phyloP scores from a whole-genome alignment of 169 alveolate genomes.

The Plasmodium vivax region DNA sequence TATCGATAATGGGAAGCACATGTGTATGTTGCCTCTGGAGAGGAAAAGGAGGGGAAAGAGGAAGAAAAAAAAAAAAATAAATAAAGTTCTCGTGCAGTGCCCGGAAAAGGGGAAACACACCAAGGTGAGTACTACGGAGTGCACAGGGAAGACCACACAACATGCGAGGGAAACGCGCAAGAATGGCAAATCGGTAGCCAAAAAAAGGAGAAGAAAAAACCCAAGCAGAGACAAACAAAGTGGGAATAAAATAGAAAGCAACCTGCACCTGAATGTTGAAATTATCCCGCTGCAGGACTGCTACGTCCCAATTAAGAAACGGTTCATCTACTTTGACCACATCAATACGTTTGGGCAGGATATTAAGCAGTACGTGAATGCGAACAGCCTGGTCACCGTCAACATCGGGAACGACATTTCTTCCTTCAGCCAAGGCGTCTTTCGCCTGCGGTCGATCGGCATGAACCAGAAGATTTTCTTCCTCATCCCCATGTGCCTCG shows the following conservation, averaged over 20 bases:
- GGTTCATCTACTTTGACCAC: slow-evolving; percentile 94
- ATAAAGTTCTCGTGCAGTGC: neutral
- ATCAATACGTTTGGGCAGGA: slow-evolving; percentile 94
- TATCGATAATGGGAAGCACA: slow-evolving; percentile 75
- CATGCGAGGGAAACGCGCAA: neutral
- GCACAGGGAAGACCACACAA: slow-evolving; percentile 10
- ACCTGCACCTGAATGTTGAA: slow-evolving; percentile 78
- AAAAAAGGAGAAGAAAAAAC: neutral
- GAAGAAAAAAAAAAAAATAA: neutral
- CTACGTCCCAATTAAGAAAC: slow-evolving; percentile 87
- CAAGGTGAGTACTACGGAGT: slow-evolving; percentile 28
- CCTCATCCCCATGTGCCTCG: slow-evolving; percentile 85
- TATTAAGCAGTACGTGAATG: slow-evolving; percentile 91
- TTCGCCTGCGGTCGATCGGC: slow-evolving; percentile 91
- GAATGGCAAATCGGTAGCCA: neutral
- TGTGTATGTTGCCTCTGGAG: slow-evolving; percentile 74
- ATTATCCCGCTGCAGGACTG: slow-evolving; percentile 88
- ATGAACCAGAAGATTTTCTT: slow-evolving; percentile 87
- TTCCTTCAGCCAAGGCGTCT: slow-evolving; percentile 93
- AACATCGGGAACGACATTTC: slow-evolving; percentile 90
- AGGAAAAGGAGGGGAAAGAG: slow-evolving; percentile 9
- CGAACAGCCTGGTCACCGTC: slow-evolving; percentile 88
- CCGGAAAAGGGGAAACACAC: neutral
- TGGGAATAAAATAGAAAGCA: slow-evolving; percentile 77
- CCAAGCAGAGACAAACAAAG: slow-evolving; percentile 41